Conservation (phyloP, 2,329 filamentous ascomycete species). For the Dendrostoma leiphaemia region DNA sequence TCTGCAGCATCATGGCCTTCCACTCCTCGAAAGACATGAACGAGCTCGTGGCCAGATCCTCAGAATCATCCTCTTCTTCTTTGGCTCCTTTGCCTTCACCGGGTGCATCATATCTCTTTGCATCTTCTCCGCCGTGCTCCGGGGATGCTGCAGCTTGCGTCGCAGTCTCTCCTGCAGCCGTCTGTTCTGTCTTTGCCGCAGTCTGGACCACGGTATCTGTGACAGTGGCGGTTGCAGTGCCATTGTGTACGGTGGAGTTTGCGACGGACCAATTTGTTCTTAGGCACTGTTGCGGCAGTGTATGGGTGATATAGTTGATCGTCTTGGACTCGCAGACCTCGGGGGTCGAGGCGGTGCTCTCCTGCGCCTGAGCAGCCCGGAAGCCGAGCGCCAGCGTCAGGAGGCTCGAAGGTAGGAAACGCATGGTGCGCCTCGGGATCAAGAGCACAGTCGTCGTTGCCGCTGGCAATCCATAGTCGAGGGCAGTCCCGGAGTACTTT, state of each 20-base stretch:
- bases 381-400: constrained; percentile 3
- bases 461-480: constrained; percentile 17
- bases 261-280: constrained; percentile 54
- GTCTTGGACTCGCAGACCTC: constrained; percentile 58
- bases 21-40: constrained; percentile 98
- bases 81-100: constrained; percentile 21
- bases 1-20: constrained; percentile 90
- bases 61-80: constrained; percentile 58
- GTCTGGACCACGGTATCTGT: constrained; percentile 4
- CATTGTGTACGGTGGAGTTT: constrained; percentile 14
- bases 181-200: constrained; percentile 1
- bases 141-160: constrained; percentile 4
- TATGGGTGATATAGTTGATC: constrained; percentile 80
- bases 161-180: constrained; percentile 9
- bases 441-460: constrained; percentile 1
- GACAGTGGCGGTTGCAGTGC: constrained; percentile 21
- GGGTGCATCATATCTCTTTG: constrained; percentile 7
- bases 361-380: constrained; percentile 6
- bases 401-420: constrained; percentile 4
- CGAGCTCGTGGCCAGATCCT: constrained; percentile 62
- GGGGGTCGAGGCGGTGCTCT: constrained; percentile 2
- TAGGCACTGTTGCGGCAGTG: constrained; percentile 72
- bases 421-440: constrained; percentile 10
- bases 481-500: not conserved
- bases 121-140: not conserved